These are phyloP conservation scores for Daedaleopsis nitida DNA, from an alignment of 768 basidiomycete species.

Conservation along the genomic window DNA sequence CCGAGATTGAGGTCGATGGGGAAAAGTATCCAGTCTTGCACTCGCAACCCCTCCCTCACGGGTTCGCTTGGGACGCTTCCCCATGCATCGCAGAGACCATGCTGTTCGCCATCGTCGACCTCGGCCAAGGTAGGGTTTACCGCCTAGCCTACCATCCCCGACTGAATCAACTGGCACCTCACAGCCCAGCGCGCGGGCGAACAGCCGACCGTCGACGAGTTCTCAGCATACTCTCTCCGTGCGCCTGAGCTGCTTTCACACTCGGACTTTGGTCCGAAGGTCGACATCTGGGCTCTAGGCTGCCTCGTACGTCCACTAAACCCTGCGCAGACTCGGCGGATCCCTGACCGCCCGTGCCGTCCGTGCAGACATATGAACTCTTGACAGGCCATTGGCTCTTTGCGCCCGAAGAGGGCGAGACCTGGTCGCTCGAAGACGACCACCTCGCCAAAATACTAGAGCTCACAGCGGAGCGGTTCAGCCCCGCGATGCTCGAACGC, in stretches of 20 bases:
- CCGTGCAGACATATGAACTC: slow-evolving; percentile 30
- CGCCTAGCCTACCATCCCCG: neutral
- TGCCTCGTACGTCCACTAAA: slow-evolving; percentile 25
- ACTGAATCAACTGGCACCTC: neutral
- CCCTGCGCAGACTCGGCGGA: neutral
- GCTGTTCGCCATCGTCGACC: slow-evolving; percentile 13
- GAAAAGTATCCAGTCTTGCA: slow-evolving; percentile 11
- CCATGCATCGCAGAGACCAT: slow-evolving; percentile 20
- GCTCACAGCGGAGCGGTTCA: slow-evolving; percentile 29
- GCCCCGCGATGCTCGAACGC: slow-evolving; percentile 19
- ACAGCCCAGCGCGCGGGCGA: slow-evolving; percentile 25
- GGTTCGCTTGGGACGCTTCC: slow-evolving; percentile 15
- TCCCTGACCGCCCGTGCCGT: neutral
- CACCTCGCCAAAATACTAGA: slow-evolving; percentile 34
- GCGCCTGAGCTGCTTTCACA: slow-evolving; percentile 32
- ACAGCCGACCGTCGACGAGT: slow-evolving; percentile 22
- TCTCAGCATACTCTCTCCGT: slow-evolving; percentile 26
- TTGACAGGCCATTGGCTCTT: slow-evolving; percentile 28
- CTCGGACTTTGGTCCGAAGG: slow-evolving; percentile 22
- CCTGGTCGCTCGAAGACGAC: slow-evolving; percentile 30
- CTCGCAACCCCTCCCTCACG: slow-evolving; percentile 24
- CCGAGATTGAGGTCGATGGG: slow-evolving; percentile 8
- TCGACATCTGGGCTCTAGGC: slow-evolving; percentile 36
- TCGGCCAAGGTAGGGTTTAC: slow-evolving; percentile 24
- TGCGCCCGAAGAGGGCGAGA: slow-evolving; percentile 20